phyloP scores from a whole-genome alignment of 1,284 basidiomycete species.

The Coniferiporia weirii region DNA sequence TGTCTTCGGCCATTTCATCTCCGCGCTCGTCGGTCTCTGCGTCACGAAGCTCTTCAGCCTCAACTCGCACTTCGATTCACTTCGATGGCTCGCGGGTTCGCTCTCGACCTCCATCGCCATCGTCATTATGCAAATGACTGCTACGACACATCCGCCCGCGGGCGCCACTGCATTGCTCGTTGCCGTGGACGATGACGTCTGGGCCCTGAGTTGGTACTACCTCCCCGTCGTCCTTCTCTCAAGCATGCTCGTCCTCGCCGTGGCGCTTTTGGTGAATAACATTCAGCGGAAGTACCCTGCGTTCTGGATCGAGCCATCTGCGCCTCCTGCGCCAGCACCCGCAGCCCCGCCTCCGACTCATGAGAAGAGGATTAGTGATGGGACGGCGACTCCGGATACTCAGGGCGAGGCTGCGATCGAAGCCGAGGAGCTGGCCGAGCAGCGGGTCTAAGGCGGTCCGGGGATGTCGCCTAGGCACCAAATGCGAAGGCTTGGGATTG shows the following conservation, averaged over 20 bases:
- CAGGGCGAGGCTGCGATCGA: no score
- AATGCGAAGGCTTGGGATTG: no score
- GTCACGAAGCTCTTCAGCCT: conserved; percentile 54
- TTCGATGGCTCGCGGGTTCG: conserved; percentile 53
- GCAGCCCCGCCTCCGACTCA: no score
- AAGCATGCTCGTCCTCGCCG: conserved; percentile 43
- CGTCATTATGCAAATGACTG: conserved; percentile 51
- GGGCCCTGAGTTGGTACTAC: conserved; percentile 53
- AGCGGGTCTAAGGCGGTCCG: no score
- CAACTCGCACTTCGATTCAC: conserved; percentile 34
- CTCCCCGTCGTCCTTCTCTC: conserved; percentile 56
- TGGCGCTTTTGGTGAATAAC: conserved; percentile 54
- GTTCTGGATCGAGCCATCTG: conserved; percentile 39
- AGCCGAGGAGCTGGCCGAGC: no score
- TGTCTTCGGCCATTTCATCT: conserved; percentile 50
- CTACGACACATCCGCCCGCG: conserved; percentile 58
- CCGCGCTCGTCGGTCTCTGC: conserved; percentile 46
- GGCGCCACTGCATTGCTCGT: conserved; percentile 46
- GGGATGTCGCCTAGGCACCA: no score
- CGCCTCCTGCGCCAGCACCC: conserved; percentile 12
- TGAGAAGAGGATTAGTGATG: no score
- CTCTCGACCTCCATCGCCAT: conserved; percentile 47
- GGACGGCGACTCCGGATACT: no score
- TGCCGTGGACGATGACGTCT: conserved; percentile 40
- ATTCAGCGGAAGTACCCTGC: conserved; percentile 52